Evolutionary conservation across 495 filamentous ascomycete genomes (phyloP).

Genomic region (Neurospora sp.): DNA sequence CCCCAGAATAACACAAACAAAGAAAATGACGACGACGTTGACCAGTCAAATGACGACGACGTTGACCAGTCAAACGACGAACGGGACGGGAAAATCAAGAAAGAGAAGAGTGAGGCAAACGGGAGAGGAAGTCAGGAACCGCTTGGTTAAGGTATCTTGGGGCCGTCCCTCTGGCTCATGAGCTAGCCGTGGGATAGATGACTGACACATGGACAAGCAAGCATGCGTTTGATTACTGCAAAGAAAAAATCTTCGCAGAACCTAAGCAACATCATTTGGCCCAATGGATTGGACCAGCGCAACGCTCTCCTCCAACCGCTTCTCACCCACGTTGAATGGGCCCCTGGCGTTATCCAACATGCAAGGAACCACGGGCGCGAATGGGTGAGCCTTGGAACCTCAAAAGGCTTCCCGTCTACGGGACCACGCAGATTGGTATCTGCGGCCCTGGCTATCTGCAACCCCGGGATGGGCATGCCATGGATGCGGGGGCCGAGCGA

Average conservation of each 20-base stretch:
- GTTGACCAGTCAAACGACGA: constrained; percentile 2
- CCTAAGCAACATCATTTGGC: background rate
- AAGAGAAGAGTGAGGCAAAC: constrained; percentile 1
- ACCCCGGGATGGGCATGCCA: background rate
- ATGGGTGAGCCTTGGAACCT: background rate
- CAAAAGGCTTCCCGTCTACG: background rate
- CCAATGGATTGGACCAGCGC: background rate
- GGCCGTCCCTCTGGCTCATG: background rate
- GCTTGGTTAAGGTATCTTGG: background rate
- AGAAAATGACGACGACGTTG: constrained; percentile 2
- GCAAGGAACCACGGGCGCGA: background rate
- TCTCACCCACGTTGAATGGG: background rate
- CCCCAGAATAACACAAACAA: background rate
- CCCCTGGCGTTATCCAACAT: background rate
- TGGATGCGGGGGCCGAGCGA: background rate
- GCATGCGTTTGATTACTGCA: background rate
- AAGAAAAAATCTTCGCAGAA: background rate
- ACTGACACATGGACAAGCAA: background rate
- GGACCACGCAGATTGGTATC: background rate
- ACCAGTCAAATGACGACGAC: constrained; percentile 1
- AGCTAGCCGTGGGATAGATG: background rate
- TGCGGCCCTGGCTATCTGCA: background rate
- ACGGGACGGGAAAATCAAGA: constrained; percentile 5
- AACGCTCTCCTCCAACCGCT: background rate
- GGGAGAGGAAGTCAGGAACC: background rate